Conservation (phyloP, 345 rosid species). For the Leavenworthia alabamica region DNA sequence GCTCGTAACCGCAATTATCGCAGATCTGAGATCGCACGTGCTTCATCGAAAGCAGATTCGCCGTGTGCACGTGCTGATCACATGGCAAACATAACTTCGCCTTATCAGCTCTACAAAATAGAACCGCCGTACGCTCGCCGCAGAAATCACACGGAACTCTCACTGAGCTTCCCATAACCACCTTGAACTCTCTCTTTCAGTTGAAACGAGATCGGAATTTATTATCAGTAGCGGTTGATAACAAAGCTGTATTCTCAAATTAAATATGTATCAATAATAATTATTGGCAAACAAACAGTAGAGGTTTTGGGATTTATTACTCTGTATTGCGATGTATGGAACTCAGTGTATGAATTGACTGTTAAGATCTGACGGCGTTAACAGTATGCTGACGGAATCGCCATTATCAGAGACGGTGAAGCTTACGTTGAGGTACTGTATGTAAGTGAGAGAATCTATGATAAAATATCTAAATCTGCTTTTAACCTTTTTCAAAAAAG, state of each 20-base stretch:
- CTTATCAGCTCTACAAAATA: slow-evolving; percentile 79
- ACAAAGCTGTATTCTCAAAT: not conserved
- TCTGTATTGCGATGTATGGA: slow-evolving; percentile 11
- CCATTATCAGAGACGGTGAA: slow-evolving; percentile 2
- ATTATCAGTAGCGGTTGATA: not conserved
- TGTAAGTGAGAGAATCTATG: slow-evolving; percentile 4
- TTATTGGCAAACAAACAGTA: not conserved
- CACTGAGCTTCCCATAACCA: slow-evolving; percentile 38
- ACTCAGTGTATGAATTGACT: not conserved
- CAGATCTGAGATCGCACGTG: slow-evolving; percentile 96
- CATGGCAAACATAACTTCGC: slow-evolving; percentile 86
- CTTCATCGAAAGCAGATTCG: slow-evolving; percentile 65
- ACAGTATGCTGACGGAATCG: not conserved
- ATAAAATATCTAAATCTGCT: slow-evolving; percentile 16
- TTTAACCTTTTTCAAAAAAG: not conserved
- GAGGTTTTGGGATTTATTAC: not conserved
- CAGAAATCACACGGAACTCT: slow-evolving; percentile 70
- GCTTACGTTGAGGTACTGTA: slow-evolving; percentile 4
- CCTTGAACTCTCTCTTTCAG: not conserved
- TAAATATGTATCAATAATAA: not conserved
- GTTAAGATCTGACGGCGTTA: slow-evolving; percentile 11
- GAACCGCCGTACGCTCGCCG: slow-evolving; percentile 53
- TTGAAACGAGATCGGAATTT: not conserved
- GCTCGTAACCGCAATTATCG: slow-evolving; percentile 57
- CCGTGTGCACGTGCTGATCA: slow-evolving; percentile 90